A percentile compares a stretch with the other conserved stretches of the same genome.
Conservation (phyloP, 2,329 filamentous ascomycete genomes). For the Colletotrichum noveboracense region DNA sequence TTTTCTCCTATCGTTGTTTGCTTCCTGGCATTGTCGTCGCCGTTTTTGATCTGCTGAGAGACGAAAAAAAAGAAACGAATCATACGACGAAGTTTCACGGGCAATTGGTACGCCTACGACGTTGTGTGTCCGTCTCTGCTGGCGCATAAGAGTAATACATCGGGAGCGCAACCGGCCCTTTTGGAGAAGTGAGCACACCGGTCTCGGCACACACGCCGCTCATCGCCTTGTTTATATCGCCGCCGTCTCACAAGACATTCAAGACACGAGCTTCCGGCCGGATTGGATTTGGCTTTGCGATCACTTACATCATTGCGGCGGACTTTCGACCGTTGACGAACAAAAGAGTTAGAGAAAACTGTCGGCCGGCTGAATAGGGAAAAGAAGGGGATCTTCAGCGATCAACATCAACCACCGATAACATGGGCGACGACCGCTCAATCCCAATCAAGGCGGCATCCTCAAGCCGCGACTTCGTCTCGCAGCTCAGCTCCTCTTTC, state of each 20-base stretch:
- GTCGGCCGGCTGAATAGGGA: background rate
- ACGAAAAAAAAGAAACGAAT: background rate
- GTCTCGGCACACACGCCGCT: background rate
- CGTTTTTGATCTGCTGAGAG: background rate
- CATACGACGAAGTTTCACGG: background rate
- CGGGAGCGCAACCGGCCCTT: background rate
- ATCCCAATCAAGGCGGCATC: slow-evolving; percentile 21
- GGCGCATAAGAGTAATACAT: background rate
- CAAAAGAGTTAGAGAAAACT: background rate
- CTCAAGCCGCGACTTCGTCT: slow-evolving; percentile 27
- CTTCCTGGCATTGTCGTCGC: background rate
- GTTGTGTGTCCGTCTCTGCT: background rate
- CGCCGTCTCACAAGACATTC: background rate
- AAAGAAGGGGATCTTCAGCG: background rate
- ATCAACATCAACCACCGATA: background rate
- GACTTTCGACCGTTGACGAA: background rate
- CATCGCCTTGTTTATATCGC: background rate
- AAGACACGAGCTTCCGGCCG: background rate
- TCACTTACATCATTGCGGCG: background rate
- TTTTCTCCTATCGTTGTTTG: background rate
- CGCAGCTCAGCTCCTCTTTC: slow-evolving; percentile 54
- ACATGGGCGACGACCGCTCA: slow-evolving; percentile 17
- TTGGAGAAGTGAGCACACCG: background rate
- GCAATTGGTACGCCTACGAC: background rate
- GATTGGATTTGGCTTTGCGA: background rate